phyloP scores from a whole-genome alignment of 495 filamentous ascomycete genomes.

The Trichoderma orchidacearum region DNA sequence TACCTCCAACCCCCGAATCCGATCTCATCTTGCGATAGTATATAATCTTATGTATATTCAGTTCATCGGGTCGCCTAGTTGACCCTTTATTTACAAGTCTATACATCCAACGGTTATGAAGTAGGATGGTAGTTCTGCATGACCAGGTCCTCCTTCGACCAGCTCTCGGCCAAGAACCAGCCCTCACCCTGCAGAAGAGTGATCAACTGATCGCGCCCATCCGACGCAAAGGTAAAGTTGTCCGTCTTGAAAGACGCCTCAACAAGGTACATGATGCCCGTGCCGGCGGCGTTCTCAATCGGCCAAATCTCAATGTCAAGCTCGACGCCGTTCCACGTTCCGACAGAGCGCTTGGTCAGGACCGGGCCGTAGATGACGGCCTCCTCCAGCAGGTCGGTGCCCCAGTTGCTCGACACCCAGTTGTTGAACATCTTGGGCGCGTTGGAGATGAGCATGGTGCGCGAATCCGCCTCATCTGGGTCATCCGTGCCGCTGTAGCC shows the following conservation, averaged over 20 bases:
- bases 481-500: slow-evolving; percentile 10
- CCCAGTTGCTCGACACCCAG: slow-evolving; percentile 9
- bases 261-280: slow-evolving; percentile 11
- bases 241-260: slow-evolving; percentile 16
- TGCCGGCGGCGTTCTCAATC: slow-evolving; percentile 5
- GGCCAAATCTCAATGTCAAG: slow-evolving; percentile 17
- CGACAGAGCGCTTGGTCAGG: slow-evolving; percentile 11
- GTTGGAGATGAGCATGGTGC: slow-evolving; percentile 11
- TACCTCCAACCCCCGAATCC: too few relatives aligned
- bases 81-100: too few relatives aligned
- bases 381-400: slow-evolving; percentile 5
- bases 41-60: too few relatives aligned
- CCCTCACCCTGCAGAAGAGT: slow-evolving; percentile 6
- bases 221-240: background rate
- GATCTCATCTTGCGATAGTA: too few relatives aligned
- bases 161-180: slow-evolving; percentile 10
- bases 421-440: slow-evolving; percentile 16
- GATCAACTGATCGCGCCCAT: background rate
- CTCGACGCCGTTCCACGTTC: slow-evolving; percentile 10
- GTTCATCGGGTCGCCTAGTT: too few relatives aligned
- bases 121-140: slow-evolving; percentile 8
- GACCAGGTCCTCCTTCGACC: slow-evolving; percentile 11
- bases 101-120: too few relatives aligned
- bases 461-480: slow-evolving; percentile 7
- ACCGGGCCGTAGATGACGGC: slow-evolving; percentile 12